phyloP scores from a whole-genome alignment of 1,139 yeast species.

The Pichia sp. region DNA sequence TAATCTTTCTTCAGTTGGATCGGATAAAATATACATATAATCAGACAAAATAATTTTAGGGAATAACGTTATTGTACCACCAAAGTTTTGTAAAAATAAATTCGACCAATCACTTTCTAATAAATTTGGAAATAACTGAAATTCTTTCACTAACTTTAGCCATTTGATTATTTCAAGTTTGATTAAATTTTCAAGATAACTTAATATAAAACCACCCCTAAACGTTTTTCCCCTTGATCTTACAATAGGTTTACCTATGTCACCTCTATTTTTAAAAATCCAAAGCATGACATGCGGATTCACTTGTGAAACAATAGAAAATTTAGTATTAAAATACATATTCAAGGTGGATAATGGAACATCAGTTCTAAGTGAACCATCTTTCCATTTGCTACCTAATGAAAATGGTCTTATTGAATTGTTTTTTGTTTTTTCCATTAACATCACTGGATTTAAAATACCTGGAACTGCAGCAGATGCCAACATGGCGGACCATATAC shows the following conservation, averaged over 20 bases:
- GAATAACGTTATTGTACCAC: constrained; percentile 74
- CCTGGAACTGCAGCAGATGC: constrained; percentile 87
- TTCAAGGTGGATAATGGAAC: constrained; percentile 64
- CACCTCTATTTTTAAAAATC: constrained; percentile 74
- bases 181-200: constrained; percentile 65
- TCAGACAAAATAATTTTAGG: constrained; percentile 58
- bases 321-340: constrained; percentile 73
- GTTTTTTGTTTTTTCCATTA: constrained; percentile 58
- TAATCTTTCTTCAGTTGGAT: constrained; percentile 57
- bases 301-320: constrained; percentile 73
- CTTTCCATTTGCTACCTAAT: constrained; percentile 71
- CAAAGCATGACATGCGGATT: constrained; percentile 77
- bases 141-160: constrained; percentile 58
- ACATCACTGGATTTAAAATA: constrained; percentile 71
- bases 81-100: constrained; percentile 66
- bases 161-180: constrained; percentile 71
- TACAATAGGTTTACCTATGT: constrained; percentile 75
- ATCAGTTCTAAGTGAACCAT: constrained; percentile 68
- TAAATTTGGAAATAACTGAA: constrained; percentile 63
- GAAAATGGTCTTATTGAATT: constrained; percentile 56
- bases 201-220: constrained; percentile 72
- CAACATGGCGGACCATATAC: constrained; percentile 72
- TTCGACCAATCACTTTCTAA: constrained; percentile 79
- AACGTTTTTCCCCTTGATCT: constrained; percentile 51
- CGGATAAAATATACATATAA: constrained; percentile 59